Base-by-base conservation (phyloP, 106 monocot species). In the Triglochin maritima region DNA sequence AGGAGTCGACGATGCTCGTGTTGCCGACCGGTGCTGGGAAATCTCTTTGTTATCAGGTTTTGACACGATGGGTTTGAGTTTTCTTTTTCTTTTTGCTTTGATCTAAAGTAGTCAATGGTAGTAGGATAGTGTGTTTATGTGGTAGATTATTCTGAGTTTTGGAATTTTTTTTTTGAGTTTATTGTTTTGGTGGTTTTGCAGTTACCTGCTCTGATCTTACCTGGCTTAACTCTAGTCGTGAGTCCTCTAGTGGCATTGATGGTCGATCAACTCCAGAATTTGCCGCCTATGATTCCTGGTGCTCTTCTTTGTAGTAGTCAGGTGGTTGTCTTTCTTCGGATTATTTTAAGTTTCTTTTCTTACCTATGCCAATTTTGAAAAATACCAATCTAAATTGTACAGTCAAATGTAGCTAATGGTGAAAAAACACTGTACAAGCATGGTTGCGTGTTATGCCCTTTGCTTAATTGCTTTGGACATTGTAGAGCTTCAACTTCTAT, bases 1-100 rank as follows among this genome's bases (percentile, higher is more conserved):
- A 82, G 65, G 78, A 91, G 53, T 96, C 96, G 5, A 88, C 78
- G 7, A 91, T 96, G 88, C 64, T 96, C 4, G 85, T 96, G 50
- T 73, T 96, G 69, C 96, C 96, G 49, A 96, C 96, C 46, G 96
- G 96, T 70, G 83, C 91, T 49, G 96, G 96, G 29, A 96, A 96
- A 73, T 90, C 96, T 9, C 78, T 96, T 41, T 96, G 96, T 68
- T 96, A 96, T 73, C 90, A 96, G 90, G 95, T 96, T 56, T 12
- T 64, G 8, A 67, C 42, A 64, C 13, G 7, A 11, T 64, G 29
- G 29, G 29, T 29, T 29, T 29, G 29, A 29, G 29, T 29, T 29
- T 29, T 29, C 1, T 29, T 29, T 29, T 29, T 29, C 29, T 29
- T 29, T 29, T 29, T 29, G 29, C 1, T 0, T 29, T 29, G 29